Evolutionary conservation across 768 basidiomycete genomes (phyloP).

Genomic region (Lyophyllum decastes): DNA sequence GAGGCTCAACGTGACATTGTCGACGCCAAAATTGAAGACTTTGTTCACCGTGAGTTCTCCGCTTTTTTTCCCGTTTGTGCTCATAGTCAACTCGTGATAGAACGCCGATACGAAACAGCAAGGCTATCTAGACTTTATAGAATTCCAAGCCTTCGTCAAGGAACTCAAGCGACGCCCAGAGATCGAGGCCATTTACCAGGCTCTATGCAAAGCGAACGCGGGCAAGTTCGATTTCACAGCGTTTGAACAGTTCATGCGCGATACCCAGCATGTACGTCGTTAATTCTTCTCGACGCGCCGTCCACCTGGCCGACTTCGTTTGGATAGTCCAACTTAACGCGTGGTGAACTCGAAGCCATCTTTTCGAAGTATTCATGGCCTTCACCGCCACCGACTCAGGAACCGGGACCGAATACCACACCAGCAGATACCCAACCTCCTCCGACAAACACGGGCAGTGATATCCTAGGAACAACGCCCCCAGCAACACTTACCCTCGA

Average conservation of each 20-base stretch:
- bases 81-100: constrained; percentile 36
- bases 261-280: constrained; percentile 39
- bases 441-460: background rate
- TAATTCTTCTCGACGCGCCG: background rate
- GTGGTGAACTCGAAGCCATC: constrained; percentile 3
- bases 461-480: background rate
- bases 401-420: background rate
- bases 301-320: background rate
- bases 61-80: background rate
- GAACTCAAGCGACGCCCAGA: constrained; percentile 85
- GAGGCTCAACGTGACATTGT: constrained; percentile 66
- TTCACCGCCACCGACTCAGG: background rate
- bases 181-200: constrained; percentile 62
- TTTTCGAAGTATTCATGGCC: constrained; percentile 15
- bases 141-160: constrained; percentile 83
- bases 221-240: constrained; percentile 42
- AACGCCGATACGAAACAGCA: constrained; percentile 58
- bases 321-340: background rate
- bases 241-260: constrained; percentile 48
- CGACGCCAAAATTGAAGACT: constrained; percentile 50
- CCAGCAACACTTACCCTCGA: constrained; percentile 48
- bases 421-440: constrained; percentile 13
- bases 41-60: constrained; percentile 54
- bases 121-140: constrained; percentile 71
- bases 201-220: constrained; percentile 28